Percentiles rank a stretch among this genome's conserved stretches.
Evolutionary conservation across 2,329 filamentous ascomycete species (phyloP).

Genomic region (Trichoderma guizhouense): DNA sequence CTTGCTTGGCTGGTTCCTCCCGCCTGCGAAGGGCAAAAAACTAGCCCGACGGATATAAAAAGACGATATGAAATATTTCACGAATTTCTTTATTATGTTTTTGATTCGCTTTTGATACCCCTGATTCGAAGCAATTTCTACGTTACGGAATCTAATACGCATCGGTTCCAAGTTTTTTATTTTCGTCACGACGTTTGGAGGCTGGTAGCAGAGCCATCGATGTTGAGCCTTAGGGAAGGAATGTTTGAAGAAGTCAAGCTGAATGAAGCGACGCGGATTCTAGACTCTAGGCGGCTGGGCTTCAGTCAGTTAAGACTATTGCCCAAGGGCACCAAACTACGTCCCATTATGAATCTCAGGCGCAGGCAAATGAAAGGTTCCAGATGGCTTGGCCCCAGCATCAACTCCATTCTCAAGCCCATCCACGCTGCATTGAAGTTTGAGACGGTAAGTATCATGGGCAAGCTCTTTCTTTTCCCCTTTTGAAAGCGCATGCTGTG

Average conservation of each 20-base stretch:
- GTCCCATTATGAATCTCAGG: constrained; percentile 84
- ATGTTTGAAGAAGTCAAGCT: constrained; percentile 77
- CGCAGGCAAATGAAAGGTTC: constrained; percentile 59
- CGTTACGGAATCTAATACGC: constrained; percentile 81
- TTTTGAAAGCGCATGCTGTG: not conserved
- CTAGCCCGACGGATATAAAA: constrained; percentile 65
- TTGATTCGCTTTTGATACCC: constrained; percentile 88
- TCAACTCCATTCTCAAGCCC: constrained; percentile 59
- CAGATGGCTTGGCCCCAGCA: constrained; percentile 51
- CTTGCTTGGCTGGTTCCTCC: constrained; percentile 71
- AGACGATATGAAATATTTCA: constrained; percentile 78
- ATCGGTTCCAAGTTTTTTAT: constrained; percentile 82
- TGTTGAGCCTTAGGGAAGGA: constrained; percentile 61
- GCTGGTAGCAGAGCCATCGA: constrained; percentile 67
- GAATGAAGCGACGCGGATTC: constrained; percentile 52
- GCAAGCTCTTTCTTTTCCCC: not conserved
- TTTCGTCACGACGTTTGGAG: constrained; percentile 94
- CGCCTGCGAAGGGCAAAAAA: constrained; percentile 46
- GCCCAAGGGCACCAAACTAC: constrained; percentile 72
- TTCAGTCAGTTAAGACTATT: constrained; percentile 77
- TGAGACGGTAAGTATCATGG: constrained; percentile 60
- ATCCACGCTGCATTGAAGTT: constrained; percentile 73
- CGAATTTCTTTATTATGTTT: constrained; percentile 87
- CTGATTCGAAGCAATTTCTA: constrained; percentile 87
- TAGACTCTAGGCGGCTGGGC: constrained; percentile 64